phyloP scores from a whole-genome alignment of 1,284 basidiomycete species.

The Apiotrichum sp. region DNA sequence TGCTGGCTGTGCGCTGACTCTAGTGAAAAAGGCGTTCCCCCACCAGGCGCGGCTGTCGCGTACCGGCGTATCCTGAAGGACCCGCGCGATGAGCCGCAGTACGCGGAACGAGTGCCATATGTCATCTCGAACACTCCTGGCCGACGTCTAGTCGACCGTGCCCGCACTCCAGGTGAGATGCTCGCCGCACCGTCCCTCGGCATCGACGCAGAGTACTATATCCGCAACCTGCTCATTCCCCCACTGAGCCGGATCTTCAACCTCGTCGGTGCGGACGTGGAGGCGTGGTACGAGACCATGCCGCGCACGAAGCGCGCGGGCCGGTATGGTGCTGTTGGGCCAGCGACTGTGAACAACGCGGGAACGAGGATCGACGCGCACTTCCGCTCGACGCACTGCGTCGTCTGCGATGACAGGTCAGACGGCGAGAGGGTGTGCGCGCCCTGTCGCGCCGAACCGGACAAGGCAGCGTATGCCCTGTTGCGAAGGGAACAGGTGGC shows the following conservation, averaged over 20 bases:
- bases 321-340: slow-evolving; percentile 40
- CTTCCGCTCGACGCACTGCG: slow-evolving; percentile 5
- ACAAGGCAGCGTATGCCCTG: slow-evolving; percentile 58
- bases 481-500: slow-evolving; percentile 56
- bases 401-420: slow-evolving; percentile 1
- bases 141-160: slow-evolving; percentile 70
- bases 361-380: slow-evolving; percentile 20
- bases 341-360: background rate
- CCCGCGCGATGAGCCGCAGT: slow-evolving; percentile 75
- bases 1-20: slow-evolving; percentile 3
- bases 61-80: slow-evolving; percentile 69
- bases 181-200: slow-evolving; percentile 62
- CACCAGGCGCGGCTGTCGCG: slow-evolving; percentile 83
- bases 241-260: slow-evolving; percentile 87
- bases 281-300: slow-evolving; percentile 84
- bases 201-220: slow-evolving; percentile 85
- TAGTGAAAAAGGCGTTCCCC: slow-evolving; percentile 73
- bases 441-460: slow-evolving; percentile 55
- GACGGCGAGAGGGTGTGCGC: slow-evolving; percentile 54
- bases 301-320: slow-evolving; percentile 50
- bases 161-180: slow-evolving; percentile 71
- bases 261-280: slow-evolving; percentile 82
- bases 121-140: slow-evolving; percentile 69
- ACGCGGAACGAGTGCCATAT: slow-evolving; percentile 89
- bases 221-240: slow-evolving; percentile 77